Conservation (phyloP, 106 monocot genomes). For the Dioscorea alata region DNA sequence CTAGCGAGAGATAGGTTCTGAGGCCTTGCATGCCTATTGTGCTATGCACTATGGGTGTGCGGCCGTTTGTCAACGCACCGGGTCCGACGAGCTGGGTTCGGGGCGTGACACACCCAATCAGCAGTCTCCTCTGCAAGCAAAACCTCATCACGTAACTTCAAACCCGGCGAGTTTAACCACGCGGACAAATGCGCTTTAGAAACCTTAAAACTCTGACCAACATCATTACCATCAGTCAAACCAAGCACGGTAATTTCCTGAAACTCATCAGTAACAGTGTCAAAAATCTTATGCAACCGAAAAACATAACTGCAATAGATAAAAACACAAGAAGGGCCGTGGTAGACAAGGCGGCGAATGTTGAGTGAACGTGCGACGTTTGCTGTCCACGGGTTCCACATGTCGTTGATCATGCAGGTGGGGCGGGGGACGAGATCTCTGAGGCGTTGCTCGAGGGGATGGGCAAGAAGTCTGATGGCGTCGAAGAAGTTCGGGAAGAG, state of each 20-base stretch:
- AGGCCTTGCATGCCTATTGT: too few species aligned
- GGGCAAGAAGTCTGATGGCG: constrained; percentile 14
- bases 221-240: constrained; percentile 12
- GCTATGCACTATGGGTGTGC: too few species aligned
- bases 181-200: constrained; percentile 13
- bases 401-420: constrained; percentile 44
- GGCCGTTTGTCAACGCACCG: too few species aligned
- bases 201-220: constrained; percentile 13
- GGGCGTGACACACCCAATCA: constrained; percentile 35
- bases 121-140: constrained; percentile 18
- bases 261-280: constrained; percentile 6
- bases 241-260: constrained; percentile 29
- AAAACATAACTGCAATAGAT: constrained; percentile 17
- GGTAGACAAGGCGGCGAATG: constrained; percentile 38
- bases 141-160: background rate
- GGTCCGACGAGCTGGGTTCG: too few species aligned
- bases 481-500: constrained; percentile 11
- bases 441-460: constrained; percentile 20
- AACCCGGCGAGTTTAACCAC: constrained; percentile 1
- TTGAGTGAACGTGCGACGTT: constrained; percentile 15
- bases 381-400: constrained; percentile 25
- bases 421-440: background rate
- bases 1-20: too few species aligned
- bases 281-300: constrained; percentile 3
- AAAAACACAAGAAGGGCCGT: constrained; percentile 28